Percentiles rank a stretch among this genome's conserved stretches.
These are phyloP conservation scores for Capsicum baccatum DNA, from an alignment of 257 asterid genomes.

Conservation along the genomic window DNA sequence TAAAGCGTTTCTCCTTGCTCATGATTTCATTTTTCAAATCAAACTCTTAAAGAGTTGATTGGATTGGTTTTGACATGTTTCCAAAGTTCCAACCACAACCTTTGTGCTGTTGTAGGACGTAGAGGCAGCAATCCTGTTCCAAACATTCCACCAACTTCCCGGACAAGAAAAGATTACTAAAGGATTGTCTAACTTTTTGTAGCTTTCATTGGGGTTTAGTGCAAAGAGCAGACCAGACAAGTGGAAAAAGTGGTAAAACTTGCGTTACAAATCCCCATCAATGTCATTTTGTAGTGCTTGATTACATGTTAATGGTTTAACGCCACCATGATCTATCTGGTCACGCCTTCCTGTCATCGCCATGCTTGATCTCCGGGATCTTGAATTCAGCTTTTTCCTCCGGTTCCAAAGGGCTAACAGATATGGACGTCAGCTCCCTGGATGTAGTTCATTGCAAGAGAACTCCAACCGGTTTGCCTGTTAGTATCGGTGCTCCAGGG, in stretches of 20 bases:
- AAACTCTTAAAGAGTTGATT: not conserved
- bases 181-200: slow-evolving; percentile 51
- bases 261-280: slow-evolving; percentile 21
- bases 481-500: slow-evolving; percentile 25
- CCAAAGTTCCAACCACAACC: not conserved
- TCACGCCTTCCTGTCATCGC: slow-evolving; percentile 9
- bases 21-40: not conserved
- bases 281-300: slow-evolving; percentile 23
- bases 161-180: slow-evolving; percentile 72
- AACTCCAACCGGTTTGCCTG: slow-evolving; percentile 14
- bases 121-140: slow-evolving; percentile 65
- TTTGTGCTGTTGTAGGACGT: slow-evolving; percentile 59
- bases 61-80: slow-evolving; percentile 21
- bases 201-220: not conserved
- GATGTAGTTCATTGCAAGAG: slow-evolving; percentile 18
- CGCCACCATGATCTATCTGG: slow-evolving; percentile 20
- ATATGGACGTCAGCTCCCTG: slow-evolving; percentile 20
- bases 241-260: not conserved
- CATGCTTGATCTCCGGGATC: slow-evolving; percentile 22
- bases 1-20: not conserved
- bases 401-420: slow-evolving; percentile 17
- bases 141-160: slow-evolving; percentile 59
- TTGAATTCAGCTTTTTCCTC: slow-evolving; percentile 4
- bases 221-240: not conserved
- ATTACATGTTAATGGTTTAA: slow-evolving; percentile 19